Conservation (phyloP, 2,329 filamentous ascomycete species). For the Fusarium pseudoanthophilum region DNA sequence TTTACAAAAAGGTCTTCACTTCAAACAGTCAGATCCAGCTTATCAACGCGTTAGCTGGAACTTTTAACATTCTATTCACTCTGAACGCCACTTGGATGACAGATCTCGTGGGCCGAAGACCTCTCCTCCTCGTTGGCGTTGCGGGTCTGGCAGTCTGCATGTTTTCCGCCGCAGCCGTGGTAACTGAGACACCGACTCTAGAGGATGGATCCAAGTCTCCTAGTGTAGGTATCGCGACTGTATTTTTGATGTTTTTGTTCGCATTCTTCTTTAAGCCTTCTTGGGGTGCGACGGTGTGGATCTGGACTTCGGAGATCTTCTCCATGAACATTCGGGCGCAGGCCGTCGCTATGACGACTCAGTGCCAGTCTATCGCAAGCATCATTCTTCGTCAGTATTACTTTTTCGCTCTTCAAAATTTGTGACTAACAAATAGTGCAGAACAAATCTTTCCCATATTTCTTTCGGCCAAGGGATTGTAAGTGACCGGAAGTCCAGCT, state of each 20-base stretch:
- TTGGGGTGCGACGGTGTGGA: conserved; percentile 76
- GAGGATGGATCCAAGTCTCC: conserved; percentile 63
- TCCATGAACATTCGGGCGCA: conserved; percentile 77
- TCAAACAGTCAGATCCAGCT: conserved; percentile 68
- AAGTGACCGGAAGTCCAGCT: not conserved
- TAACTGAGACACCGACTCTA: conserved; percentile 58
- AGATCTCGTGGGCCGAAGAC: conserved; percentile 75
- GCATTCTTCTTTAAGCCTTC: conserved; percentile 74
- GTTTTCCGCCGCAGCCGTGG: conserved; percentile 63
- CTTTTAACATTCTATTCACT: conserved; percentile 76
- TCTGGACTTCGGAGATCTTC: conserved; percentile 66
- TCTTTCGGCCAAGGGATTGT: not conserved
- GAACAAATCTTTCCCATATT: conserved; percentile 8
- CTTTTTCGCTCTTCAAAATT: too few species aligned
- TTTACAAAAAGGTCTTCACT: conserved; percentile 76
- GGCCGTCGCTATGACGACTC: conserved; percentile 61
- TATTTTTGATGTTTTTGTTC: conserved; percentile 73
- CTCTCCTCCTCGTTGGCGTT: conserved; percentile 73
- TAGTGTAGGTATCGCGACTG: conserved; percentile 70
- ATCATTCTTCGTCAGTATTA: not conserved
- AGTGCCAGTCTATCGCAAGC: conserved; percentile 6
- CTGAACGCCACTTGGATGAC: conserved; percentile 79
- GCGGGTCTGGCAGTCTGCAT: conserved; percentile 75
- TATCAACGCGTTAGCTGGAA: conserved; percentile 79
- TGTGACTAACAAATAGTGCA: not conserved